Percentiles rank a stretch among this genome's conserved stretches.
phyloP scores from a whole-genome alignment of 345 rosid genomes.

The Lumnitzera littorea region DNA sequence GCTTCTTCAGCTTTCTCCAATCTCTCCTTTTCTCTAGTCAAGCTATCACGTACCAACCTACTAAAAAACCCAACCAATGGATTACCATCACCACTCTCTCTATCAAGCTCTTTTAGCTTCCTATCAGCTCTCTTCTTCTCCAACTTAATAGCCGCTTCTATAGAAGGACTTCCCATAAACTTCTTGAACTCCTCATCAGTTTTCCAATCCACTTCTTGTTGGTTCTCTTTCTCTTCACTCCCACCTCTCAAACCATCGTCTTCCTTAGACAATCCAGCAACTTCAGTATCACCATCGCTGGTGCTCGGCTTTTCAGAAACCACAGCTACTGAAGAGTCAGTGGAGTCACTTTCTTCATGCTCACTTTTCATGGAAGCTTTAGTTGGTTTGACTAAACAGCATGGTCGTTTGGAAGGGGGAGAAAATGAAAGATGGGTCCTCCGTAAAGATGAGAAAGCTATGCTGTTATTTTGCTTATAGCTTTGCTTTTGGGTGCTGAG shows the following conservation, averaged over 20 bases:
- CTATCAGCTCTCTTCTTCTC: conserved; percentile 94
- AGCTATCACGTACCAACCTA: conserved; percentile 46
- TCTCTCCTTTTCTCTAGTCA: conserved; percentile 69
- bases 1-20: conserved; percentile 81
- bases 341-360: neutral
- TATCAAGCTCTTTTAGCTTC: conserved; percentile 76
- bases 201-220: conserved; percentile 92
- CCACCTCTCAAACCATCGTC: conserved; percentile 5
- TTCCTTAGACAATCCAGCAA: conserved; percentile 12
- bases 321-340: conserved; percentile 38
- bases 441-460: conserved; percentile 6
- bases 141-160: conserved; percentile 91
- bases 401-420: conserved; percentile 1
- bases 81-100: conserved; percentile 36
- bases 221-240: conserved; percentile 33
- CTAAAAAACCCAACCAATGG: conserved; percentile 49
- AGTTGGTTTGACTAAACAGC: conserved; percentile 1
- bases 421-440: conserved; percentile 11
- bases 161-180: conserved; percentile 93
- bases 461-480: neutral
- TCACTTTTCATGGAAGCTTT: conserved; percentile 6
- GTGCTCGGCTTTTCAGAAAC: conserved; percentile 28
- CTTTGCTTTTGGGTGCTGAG: conserved; percentile 11
- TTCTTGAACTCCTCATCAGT: conserved; percentile 89
- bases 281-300: conserved; percentile 9